These are phyloP conservation scores for Leccinum imitatum DNA, from an alignment of 768 basidiomycete species.

Conservation along the genomic window DNA sequence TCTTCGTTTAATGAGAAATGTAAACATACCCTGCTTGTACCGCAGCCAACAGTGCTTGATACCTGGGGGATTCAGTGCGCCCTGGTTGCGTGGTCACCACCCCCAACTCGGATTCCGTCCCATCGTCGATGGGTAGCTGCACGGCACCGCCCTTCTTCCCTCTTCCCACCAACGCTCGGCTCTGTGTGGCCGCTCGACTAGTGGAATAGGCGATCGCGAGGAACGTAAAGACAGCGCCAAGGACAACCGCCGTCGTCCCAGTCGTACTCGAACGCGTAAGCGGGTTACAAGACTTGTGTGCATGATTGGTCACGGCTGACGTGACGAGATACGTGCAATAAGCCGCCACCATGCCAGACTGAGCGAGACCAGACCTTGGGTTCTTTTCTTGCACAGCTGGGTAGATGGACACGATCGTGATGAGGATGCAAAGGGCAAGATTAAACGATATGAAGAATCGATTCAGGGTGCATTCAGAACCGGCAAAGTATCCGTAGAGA, in stretches of 20 bases:
- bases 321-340: constrained; percentile 97
- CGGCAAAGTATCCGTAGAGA: constrained; percentile 90
- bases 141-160: constrained; percentile 64
- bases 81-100: constrained; percentile 83
- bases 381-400: constrained; percentile 90
- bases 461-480: constrained; percentile 84
- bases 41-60: constrained; percentile 92
- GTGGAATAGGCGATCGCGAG: constrained; percentile 98
- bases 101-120: constrained; percentile 64
- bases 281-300: constrained; percentile 86
- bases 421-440: constrained; percentile 72
- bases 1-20: neutral
- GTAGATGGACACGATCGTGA: constrained; percentile 80
- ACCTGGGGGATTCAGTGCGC: constrained; percentile 81
- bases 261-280: constrained; percentile 69
- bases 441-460: constrained; percentile 98
- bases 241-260: constrained; percentile 79
- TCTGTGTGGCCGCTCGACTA: constrained; percentile 92
- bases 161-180: constrained; percentile 81
- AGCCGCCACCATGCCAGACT: constrained; percentile 94
- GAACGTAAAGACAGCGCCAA: constrained; percentile 96
- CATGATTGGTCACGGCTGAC: constrained; percentile 91
- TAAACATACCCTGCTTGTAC: constrained; percentile 85
- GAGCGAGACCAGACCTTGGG: constrained; percentile 91
- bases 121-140: constrained; percentile 55